Conservation (phyloP, 75 land plant species). For the Pinus albicaulis region DNA sequence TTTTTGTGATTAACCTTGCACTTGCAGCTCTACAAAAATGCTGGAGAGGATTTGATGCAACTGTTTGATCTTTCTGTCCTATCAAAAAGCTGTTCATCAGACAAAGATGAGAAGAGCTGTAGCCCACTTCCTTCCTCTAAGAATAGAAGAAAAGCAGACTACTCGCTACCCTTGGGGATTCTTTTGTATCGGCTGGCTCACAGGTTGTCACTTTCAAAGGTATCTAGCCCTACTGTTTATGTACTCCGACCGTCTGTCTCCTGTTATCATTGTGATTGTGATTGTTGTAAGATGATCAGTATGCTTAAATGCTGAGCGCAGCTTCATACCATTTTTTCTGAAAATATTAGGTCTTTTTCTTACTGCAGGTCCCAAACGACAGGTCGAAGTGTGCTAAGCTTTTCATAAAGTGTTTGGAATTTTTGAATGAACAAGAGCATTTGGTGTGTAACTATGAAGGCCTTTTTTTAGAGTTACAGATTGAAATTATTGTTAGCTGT, state of each 20-base stretch:
- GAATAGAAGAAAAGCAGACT: constrained; percentile 68
- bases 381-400: constrained; percentile 84
- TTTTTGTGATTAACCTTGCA: background rate
- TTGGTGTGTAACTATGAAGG: constrained; percentile 46
- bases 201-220: constrained; percentile 91
- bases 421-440: constrained; percentile 87
- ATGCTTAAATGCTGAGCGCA: background rate
- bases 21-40: constrained; percentile 87
- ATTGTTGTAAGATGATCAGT: background rate
- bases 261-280: background rate
- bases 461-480: background rate
- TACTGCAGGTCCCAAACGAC: constrained; percentile 64
- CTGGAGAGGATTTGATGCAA: constrained; percentile 97
- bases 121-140: constrained; percentile 65
- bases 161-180: constrained; percentile 82
- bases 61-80: constrained; percentile 95
- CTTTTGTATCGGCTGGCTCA: constrained; percentile 94
- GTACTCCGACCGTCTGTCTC: background rate
- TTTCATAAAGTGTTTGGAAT: constrained; percentile 85
- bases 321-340: background rate
- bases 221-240: constrained; percentile 14
- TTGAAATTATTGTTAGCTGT: background rate
- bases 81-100: constrained; percentile 56
- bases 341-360: background rate
- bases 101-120: constrained; percentile 47